Conservation (phyloP, 805 yeast species). For the Pichia deserticola region DNA sequence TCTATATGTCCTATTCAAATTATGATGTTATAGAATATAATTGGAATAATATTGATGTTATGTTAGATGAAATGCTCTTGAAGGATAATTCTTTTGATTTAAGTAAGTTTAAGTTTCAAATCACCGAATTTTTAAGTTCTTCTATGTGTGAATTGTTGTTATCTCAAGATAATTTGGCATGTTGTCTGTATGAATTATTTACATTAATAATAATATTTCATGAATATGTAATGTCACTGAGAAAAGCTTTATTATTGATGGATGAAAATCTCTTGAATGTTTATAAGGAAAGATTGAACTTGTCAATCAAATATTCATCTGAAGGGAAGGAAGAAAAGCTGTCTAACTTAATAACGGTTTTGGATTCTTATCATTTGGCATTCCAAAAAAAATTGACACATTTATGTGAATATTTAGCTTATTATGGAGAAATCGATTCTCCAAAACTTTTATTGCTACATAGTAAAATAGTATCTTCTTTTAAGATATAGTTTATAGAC, state of each 20-base stretch:
- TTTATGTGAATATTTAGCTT: constrained; percentile 37
- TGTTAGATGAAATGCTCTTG: constrained; percentile 13
- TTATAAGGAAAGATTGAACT: constrained; percentile 29
- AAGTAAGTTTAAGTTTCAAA: constrained; percentile 35
- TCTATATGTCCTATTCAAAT: constrained; percentile 47
- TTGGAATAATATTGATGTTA: constrained; percentile 35
- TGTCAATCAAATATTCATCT: constrained; percentile 32
- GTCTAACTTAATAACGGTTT: constrained; percentile 33
- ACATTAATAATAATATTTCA: constrained; percentile 42
- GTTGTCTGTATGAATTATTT: constrained; percentile 37
- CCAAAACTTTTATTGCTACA: constrained; percentile 36
- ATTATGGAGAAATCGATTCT: constrained; percentile 44
- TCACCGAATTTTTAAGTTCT: constrained; percentile 54
- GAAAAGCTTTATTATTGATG: constrained; percentile 46
- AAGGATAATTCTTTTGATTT: constrained; percentile 23
- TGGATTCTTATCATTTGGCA: constrained; percentile 36
- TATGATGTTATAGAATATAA: constrained; percentile 52
- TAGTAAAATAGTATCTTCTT: constrained; percentile 33
- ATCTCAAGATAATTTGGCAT: constrained; percentile 49
- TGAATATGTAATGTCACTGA: constrained; percentile 42
- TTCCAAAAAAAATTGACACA: constrained; percentile 40
- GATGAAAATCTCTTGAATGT: constrained; percentile 38
- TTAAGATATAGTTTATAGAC: constrained; percentile 1
- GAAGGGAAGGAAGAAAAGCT: constrained; percentile 34
- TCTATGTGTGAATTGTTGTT: constrained; percentile 60